These are phyloP conservation scores for Solanum piurae DNA, from an alignment of 257 asterid genomes.

Conservation along the genomic window DNA sequence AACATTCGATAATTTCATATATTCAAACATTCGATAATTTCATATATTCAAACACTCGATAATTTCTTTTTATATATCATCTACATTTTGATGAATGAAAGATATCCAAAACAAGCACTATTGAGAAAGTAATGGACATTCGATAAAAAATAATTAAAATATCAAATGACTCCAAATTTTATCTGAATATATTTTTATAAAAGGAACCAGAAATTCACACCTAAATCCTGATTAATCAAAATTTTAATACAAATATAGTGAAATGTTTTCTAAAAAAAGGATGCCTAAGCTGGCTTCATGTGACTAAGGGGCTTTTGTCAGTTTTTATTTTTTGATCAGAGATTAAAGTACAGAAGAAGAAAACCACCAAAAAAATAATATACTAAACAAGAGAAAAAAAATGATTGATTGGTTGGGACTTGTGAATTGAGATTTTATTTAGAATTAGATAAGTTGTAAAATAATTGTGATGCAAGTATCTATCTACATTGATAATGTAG, in stretches of 20 bases:
- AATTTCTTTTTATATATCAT: not conserved
- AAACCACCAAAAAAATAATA: too few species aligned
- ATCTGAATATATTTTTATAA: too few species aligned
- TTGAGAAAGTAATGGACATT: too few species aligned
- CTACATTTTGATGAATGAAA: too few species aligned
- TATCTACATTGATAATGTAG: not conserved
- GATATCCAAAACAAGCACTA: too few species aligned
- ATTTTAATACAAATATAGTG: fast-evolving
- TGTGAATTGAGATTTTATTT: not conserved
- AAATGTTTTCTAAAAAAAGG: not conserved
- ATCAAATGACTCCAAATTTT: fast-evolving
- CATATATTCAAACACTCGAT: not conserved
- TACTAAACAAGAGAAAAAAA: not conserved
- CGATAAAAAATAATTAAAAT: too few species aligned
- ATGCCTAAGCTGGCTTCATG: not conserved
- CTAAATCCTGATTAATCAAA: too few species aligned
- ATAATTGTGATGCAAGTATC: not conserved
- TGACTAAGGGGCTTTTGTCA: not conserved
- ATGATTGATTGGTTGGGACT: not conserved
- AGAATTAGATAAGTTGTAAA: not conserved
- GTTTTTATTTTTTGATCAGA: not conserved
- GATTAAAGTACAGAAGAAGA: not conserved
- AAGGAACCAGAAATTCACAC: too few species aligned
- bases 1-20: not conserved
- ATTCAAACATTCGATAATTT: not conserved